These are phyloP conservation scores for Tricholoma sp. DNA, from an alignment of 768 basidiomycete species.

Conservation along the genomic window DNA sequence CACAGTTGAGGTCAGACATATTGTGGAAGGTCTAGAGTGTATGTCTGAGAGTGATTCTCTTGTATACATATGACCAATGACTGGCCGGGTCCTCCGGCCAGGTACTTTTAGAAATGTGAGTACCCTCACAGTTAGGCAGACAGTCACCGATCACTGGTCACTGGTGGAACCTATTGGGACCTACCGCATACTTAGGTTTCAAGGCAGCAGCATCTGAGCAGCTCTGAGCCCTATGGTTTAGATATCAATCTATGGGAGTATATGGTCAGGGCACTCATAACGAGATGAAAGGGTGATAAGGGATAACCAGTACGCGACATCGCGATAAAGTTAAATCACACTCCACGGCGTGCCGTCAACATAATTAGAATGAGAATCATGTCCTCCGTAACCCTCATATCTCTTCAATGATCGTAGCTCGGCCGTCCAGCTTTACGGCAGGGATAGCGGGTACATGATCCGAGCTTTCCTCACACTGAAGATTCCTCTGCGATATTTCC, in stretches of 20 bases:
- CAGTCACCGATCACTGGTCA: no score
- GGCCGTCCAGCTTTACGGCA: neutral
- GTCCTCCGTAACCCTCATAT: neutral
- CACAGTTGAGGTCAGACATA: conserved; percentile 36
- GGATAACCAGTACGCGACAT: no score
- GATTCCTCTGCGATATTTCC: conserved; percentile 29
- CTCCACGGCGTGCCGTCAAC: no score
- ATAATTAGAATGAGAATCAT: no score
- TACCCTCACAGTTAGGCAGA: conserved; percentile 23
- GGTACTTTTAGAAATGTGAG: neutral
- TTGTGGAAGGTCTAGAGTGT: conserved; percentile 3
- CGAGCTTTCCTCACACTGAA: neutral
- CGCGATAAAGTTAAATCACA: no score
- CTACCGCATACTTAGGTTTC: no score
- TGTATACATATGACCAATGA: conserved; percentile 11
- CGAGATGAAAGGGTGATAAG: no score
- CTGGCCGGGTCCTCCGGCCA: conserved; percentile 27
- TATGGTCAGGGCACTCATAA: no score
- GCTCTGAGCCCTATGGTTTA: no score
- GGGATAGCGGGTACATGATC: neutral
- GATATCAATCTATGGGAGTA: no score
- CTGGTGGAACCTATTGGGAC: no score
- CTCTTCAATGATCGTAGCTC: conserved; percentile 9
- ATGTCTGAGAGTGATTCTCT: conserved; percentile 3
- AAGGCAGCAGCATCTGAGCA: no score